phyloP scores from a whole-genome alignment of 345 rosid genomes.

The Microthlaspi erraticum region DNA sequence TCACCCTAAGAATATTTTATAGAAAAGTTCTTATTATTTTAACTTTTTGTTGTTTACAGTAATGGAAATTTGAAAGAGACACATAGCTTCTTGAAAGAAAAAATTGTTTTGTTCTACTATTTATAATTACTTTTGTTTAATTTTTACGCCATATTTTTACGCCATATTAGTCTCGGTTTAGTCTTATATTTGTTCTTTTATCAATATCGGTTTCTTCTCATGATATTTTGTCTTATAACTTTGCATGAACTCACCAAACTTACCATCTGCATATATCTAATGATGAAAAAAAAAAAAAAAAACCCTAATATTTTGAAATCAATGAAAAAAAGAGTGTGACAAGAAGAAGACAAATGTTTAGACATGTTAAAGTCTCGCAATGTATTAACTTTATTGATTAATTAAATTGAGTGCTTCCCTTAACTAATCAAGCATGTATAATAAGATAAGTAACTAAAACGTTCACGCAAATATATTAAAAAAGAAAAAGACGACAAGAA shows the following conservation, averaged over 20 bases:
- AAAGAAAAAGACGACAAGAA: slow-evolving; percentile 26
- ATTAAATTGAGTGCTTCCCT: slow-evolving; percentile 18
- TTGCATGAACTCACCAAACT: slow-evolving; percentile 12
- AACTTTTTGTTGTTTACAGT: no score
- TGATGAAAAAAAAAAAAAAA: no score
- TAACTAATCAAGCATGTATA: slow-evolving; percentile 30
- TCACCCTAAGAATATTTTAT: no score
- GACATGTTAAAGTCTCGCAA: slow-evolving; percentile 20
- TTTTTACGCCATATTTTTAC: neutral
- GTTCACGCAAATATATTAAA: slow-evolving; percentile 25
- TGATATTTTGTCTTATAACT: slow-evolving; percentile 10
- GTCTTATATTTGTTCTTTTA: neutral
- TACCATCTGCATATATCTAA: slow-evolving; percentile 5
- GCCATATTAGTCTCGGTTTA: no score
- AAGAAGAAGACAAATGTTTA: neutral
- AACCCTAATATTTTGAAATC: neutral
- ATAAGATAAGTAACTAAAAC: slow-evolving; percentile 28
- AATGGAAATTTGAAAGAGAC: neutral
- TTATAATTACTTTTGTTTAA: neutral
- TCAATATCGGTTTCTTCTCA: neutral
- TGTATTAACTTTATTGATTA: slow-evolving; percentile 15
- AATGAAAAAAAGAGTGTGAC: neutral
- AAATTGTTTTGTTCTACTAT: neutral
- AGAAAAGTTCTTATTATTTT: no score
- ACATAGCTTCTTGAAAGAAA: slow-evolving; percentile 1